Percentiles rank a stretch among this genome's conserved stretches.
These are phyloP conservation scores for Curvularia sp. DNA, from an alignment of 2,329 filamentous ascomycete genomes.

Conservation along the genomic window DNA sequence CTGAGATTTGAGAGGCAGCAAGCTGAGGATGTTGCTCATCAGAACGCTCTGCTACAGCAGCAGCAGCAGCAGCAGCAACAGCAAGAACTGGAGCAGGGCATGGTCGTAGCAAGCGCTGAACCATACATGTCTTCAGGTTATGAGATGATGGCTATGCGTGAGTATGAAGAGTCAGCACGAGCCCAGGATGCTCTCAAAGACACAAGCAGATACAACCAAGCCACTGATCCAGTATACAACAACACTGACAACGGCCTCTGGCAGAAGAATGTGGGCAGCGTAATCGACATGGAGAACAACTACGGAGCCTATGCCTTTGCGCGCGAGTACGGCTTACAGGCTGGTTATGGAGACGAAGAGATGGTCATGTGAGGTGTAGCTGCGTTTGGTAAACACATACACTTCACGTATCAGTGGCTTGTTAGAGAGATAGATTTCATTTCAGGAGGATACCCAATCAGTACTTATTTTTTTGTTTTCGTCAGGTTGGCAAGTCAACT, in stretches of 20 bases:
- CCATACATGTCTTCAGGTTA: slow-evolving; percentile 89
- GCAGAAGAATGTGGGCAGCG: slow-evolving; percentile 55
- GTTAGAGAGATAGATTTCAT: slow-evolving; percentile 4
- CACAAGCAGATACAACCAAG: slow-evolving; percentile 59
- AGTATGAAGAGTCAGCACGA: slow-evolving; percentile 64
- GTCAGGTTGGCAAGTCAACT: neutral
- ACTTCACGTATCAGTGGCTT: neutral
- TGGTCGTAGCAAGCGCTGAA: slow-evolving; percentile 61
- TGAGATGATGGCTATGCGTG: slow-evolving; percentile 69
- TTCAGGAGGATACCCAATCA: slow-evolving; percentile 13
- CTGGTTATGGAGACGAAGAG: slow-evolving; percentile 46
- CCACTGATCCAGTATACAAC: slow-evolving; percentile 77
- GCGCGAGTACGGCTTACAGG: slow-evolving; percentile 57
- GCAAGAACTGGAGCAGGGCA: slow-evolving; percentile 37
- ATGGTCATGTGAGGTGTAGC: slow-evolving; percentile 50
- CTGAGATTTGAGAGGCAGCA: slow-evolving; percentile 65
- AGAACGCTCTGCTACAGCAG: slow-evolving; percentile 39
- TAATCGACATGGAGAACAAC: slow-evolving; percentile 68
- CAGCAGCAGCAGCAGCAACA: slow-evolving; percentile 37
- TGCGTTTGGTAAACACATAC: neutral
- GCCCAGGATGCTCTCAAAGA: slow-evolving; percentile 38
- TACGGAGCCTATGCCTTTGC: slow-evolving; percentile 69
- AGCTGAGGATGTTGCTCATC: slow-evolving; percentile 33
- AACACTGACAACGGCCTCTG: slow-evolving; percentile 55
- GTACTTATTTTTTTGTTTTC: neutral